phyloP scores from a whole-genome alignment of 495 filamentous ascomycete genomes.

The Delitschia confertaspora region DNA sequence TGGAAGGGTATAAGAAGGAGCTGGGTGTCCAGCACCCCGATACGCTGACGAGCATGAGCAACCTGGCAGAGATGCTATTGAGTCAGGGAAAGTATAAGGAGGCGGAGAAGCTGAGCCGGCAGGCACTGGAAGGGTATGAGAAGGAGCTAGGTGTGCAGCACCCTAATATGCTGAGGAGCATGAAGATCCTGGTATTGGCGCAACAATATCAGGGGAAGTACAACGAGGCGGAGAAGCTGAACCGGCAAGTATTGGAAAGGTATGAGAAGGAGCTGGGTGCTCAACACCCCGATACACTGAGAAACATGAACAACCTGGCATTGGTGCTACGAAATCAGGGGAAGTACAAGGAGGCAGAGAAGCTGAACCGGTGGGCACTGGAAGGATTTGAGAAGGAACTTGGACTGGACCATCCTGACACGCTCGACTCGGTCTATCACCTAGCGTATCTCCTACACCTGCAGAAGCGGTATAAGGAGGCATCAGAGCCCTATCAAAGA shows the following conservation, averaged over 20 bases:
- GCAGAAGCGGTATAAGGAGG: constrained; percentile 6
- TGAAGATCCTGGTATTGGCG: neutral
- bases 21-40: constrained; percentile 2
- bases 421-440: neutral
- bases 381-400: neutral
- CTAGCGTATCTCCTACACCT: constrained; percentile 13
- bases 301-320: constrained; percentile 1
- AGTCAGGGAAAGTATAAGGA: constrained; percentile 12
- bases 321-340: neutral
- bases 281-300: constrained; percentile 7
- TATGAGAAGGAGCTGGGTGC: too few species aligned
- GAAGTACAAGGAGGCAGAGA: constrained; percentile 9
- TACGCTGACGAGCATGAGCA: constrained; percentile 4
- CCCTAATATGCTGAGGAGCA: constrained; percentile 5
- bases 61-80: neutral
- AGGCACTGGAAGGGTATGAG: constrained; percentile 1
- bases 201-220: neutral
- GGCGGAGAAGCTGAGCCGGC: constrained; percentile 5
- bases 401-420: too few species aligned
- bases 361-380: constrained; percentile 3
- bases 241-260: constrained; percentile 1
- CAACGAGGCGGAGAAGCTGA: constrained; percentile 6
- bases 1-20: constrained; percentile 9
- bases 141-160: constrained; percentile 9
- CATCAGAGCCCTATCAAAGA: constrained; percentile 10